These are phyloP conservation scores for Fusarium austroafricanum DNA, from an alignment of 2,329 filamentous ascomycete species.

Conservation along the genomic window DNA sequence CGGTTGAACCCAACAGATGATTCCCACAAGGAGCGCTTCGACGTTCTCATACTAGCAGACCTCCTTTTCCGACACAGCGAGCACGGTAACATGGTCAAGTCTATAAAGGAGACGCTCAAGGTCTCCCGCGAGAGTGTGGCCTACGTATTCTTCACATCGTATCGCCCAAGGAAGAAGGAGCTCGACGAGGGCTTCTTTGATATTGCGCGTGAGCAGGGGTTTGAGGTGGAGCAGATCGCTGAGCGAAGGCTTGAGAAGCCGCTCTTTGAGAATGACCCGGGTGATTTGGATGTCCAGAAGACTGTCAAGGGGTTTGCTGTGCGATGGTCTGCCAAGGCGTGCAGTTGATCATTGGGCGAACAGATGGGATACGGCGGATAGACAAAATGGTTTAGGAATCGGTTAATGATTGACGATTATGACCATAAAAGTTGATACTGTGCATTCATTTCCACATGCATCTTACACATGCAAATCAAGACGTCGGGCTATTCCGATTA, in stretches of 20 bases:
- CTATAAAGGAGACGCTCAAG: constrained; percentile 75
- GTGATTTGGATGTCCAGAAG: constrained; percentile 82
- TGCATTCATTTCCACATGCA: neutral
- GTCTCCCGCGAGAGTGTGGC: constrained; percentile 68
- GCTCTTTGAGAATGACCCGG: constrained; percentile 89
- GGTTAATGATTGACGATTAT: constrained; percentile 38
- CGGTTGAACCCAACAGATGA: constrained; percentile 59
- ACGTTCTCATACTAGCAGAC: constrained; percentile 87
- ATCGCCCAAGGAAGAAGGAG: constrained; percentile 88
- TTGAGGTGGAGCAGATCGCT: constrained; percentile 81
- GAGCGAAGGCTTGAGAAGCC: constrained; percentile 86
- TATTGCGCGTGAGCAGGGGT: constrained; percentile 74
- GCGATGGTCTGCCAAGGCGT: constrained; percentile 66
- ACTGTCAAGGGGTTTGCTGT: constrained; percentile 85
- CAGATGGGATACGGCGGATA: constrained; percentile 7
- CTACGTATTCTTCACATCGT: constrained; percentile 93
- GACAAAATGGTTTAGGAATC: constrained; percentile 4
- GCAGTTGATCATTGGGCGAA: constrained; percentile 14
- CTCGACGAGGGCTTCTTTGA: constrained; percentile 91
- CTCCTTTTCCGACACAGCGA: constrained; percentile 92
- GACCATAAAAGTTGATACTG: constrained; percentile 11
- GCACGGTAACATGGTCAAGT: constrained; percentile 80
- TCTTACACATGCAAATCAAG: neutral
- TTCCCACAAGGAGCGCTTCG: constrained; percentile 65
- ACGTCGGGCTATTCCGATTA: neutral